Base-by-base conservation (phyloP, 176 grass and related monocot genomes). In the Avena sativa region DNA sequence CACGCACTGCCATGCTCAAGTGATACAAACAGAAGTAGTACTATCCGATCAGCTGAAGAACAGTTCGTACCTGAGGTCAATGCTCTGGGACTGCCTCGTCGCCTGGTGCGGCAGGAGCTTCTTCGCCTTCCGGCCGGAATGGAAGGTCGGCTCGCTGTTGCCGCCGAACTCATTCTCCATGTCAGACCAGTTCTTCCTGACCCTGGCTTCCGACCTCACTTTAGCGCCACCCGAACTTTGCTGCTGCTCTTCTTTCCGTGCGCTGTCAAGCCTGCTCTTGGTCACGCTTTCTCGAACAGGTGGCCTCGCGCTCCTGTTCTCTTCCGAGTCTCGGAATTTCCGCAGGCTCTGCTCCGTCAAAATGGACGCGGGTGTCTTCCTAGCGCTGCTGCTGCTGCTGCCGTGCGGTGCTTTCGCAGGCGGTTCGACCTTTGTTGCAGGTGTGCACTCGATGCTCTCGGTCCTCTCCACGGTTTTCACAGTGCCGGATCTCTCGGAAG, bases 271-370 rank as follows among this genome's bases (percentile, higher is more conserved):
- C 75, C 74, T 85, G 58, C 32, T 89, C 71, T 89, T 95, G 46
- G 46, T 78, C 85, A 79, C 50, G 30, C 81, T 87, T 32, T 90
- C 80, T n/a, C 89, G 67, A 14, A 81, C 67, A 8, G 85, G n/a
- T 0, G 70, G 77, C 2, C 53, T 81, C 49, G 77, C 59, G 51
- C 80, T 92, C 78, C 88, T 47, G 58, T 92, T 97, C 66, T 97
- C 94, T 52, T 94, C 88, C 0, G 86, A 92, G 76, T 88, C 84
- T 51, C 90, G 76, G 62, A 89, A 93, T 85, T 58, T 87, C 44
- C 83, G 85, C 47, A 89, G 83, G 71, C 81, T 97, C 74, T 89
- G 80, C 92, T 63, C 80, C 25, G 89, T 83, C 67, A 86, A 56
- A n/a, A 88, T 23, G 30, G 88, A 81, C 46, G 88, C 88, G 23